phyloP scores from a whole-genome alignment of 805 yeast genomes.

The Metschnikowia orientalis region DNA sequence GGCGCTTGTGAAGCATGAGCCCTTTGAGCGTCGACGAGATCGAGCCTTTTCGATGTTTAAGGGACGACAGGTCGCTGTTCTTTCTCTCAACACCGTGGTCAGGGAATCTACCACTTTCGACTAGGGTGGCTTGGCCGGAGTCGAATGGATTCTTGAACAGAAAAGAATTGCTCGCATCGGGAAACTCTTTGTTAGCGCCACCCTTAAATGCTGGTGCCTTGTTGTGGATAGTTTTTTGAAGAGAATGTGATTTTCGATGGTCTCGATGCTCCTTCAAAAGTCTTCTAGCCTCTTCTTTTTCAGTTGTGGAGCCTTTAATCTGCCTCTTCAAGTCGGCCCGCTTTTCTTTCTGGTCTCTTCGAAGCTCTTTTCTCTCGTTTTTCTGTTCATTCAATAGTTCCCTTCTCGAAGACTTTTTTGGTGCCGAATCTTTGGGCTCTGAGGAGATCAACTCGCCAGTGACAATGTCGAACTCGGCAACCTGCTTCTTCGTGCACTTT shows the following conservation, averaged over 20 bases:
- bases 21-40: constrained; percentile 11
- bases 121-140: constrained; percentile 14
- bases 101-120: constrained; percentile 5
- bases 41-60: constrained; percentile 4
- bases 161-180: constrained; percentile 1
- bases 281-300: constrained; percentile 9
- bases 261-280: constrained; percentile 10
- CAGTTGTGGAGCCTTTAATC: constrained; percentile 2
- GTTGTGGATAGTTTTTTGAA: too few species aligned
- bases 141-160: constrained; percentile 13
- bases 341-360: constrained; percentile 5
- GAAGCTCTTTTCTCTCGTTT: constrained; percentile 4
- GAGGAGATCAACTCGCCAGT: constrained; percentile 8
- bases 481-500: constrained; percentile 3
- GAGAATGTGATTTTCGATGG: constrained; percentile 2
- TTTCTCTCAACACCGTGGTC: constrained; percentile 1
- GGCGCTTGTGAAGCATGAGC: constrained; percentile 8
- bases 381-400: constrained; percentile 1
- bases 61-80: constrained; percentile 3
- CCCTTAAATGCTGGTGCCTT: too few species aligned
- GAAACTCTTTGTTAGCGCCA: constrained; percentile 1
- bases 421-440: background rate
- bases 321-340: constrained; percentile 1
- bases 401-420: background rate
- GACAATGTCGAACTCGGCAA: constrained; percentile 9